Evolutionary conservation across 352 stramenopile species (phyloP), one percentile per base, ranked within the genome.

Genomic region (Phytophthora boehmeriae): DNA sequence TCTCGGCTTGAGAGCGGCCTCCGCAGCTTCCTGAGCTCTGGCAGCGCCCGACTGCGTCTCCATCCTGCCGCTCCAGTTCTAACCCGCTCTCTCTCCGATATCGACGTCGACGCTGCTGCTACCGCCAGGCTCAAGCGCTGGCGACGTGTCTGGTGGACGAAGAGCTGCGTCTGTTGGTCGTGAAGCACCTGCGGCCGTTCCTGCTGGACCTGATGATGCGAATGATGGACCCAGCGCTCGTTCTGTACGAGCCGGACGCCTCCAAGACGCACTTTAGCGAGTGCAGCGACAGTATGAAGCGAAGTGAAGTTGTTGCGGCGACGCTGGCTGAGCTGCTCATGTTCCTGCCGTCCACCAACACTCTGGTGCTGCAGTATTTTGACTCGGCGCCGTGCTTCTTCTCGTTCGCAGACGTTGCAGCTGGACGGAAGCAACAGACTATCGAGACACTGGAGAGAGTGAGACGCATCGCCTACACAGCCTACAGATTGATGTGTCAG

Each of bases 381-480:
- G 55, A 78, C 53, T 65, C 83, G 14, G 68, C 80, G 25, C 79
- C 74, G 11, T 92, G 85, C 59, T 96, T 93, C 67, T 93, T 96
- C 54, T 59, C 89, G 56, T 90, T 80, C 41, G 72, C 78, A 8
- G 80, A 76, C 58, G 65, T 92, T 10, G 73, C 68, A 10, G 61
- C 65, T 14, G 27, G 65, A 46, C 77, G 83, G 54, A 75, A 77
- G 39, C 49, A 75, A 34, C 66, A 82, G 27, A 54, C 38, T n/a
- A 54, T 69, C 3, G 49, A 78, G 22, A 68, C 63, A 17, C 17
- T 69, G 6, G 49, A 48, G 5, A 81, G 88, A 8, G 53, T 94
- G 47, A 68, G 68, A 14, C 60, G 71, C 22, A 90, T 93, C 46
- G 78, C 85, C 14, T 67, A 71, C 27, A 88, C 81, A 3, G 80